These are phyloP conservation scores for Pelargonium fulgidum DNA, from an alignment of 441 rosid genomes.

Conservation along the genomic window DNA sequence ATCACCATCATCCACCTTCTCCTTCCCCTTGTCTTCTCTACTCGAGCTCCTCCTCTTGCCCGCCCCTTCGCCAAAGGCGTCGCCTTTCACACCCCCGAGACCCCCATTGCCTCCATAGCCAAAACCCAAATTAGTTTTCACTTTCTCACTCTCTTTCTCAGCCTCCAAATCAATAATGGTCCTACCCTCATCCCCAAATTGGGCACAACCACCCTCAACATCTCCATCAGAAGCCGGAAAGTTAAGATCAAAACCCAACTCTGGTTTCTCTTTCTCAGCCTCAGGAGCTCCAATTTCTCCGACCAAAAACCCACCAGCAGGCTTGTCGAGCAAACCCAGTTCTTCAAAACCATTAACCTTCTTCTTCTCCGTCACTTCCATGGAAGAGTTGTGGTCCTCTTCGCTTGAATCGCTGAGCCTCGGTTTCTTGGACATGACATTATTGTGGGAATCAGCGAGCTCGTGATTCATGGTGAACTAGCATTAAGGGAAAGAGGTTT, in stretches of 20 bases:
- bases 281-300: neutral
- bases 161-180: too few species aligned
- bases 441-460: neutral
- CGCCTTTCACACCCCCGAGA: neutral
- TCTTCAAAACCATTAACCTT: neutral
- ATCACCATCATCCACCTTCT: neutral
- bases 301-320: neutral
- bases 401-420: neutral
- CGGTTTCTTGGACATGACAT: neutral
- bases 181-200: too few species aligned
- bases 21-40: neutral
- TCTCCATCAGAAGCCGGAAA: conserved; percentile 1
- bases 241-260: neutral
- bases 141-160: neutral
- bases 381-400: neutral
- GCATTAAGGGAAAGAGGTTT: too few species aligned
- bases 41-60: neutral
- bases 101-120: conserved; percentile 1
- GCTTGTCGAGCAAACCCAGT: neutral
- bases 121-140: neutral
- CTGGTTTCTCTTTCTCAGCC: neutral
- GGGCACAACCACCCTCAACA: neutral
- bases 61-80: neutral
- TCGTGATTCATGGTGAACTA: neutral
- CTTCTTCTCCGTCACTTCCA: neutral